A percentile compares a stretch with the other conserved stretches of the same genome.
Conservation (phyloP, 768 basidiomycete species). For the Exsudoporus frostii region DNA sequence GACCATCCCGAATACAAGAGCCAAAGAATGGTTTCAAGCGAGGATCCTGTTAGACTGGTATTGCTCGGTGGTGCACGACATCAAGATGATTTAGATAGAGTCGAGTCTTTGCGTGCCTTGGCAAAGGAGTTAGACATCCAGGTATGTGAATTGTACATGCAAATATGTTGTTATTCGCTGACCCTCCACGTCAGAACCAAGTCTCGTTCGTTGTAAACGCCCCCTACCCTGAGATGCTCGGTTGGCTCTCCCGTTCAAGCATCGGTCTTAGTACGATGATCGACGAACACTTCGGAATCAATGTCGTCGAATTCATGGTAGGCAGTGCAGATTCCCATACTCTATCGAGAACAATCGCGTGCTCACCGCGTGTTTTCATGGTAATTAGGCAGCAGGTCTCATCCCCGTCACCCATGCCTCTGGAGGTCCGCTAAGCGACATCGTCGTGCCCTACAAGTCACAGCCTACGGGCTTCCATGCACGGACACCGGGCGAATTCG, state of each 20-base stretch:
- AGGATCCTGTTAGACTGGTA: slow-evolving; percentile 52
- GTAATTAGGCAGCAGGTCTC: slow-evolving; percentile 80
- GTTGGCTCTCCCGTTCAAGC: slow-evolving; percentile 69
- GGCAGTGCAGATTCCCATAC: slow-evolving; percentile 21
- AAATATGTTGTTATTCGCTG: neutral
- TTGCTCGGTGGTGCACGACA: slow-evolving; percentile 88
- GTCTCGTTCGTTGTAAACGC: slow-evolving; percentile 85
- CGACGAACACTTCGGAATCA: slow-evolving; percentile 98
- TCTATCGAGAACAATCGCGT: slow-evolving; percentile 2
- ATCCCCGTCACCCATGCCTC: slow-evolving; percentile 92
- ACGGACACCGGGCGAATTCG: slow-evolving; percentile 58
- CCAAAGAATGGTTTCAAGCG: slow-evolving; percentile 9
- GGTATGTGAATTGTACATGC: slow-evolving; percentile 38
- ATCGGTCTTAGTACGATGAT: slow-evolving; percentile 95
- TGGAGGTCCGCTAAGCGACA: slow-evolving; percentile 88
- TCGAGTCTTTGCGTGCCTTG: slow-evolving; percentile 55
- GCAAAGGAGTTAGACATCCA: slow-evolving; percentile 62
- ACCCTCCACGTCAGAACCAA: slow-evolving; percentile 44
- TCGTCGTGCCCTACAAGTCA: slow-evolving; percentile 76
- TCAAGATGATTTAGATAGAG: slow-evolving; percentile 64
- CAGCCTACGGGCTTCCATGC: slow-evolving; percentile 85
- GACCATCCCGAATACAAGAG: slow-evolving; percentile 54
- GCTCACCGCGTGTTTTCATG: slow-evolving; percentile 10
- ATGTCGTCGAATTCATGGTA: slow-evolving; percentile 97
- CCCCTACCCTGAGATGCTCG: slow-evolving; percentile 64